Conservation (phyloP, 176 grass and related monocot species). For the Phyllostachys edulis region DNA sequence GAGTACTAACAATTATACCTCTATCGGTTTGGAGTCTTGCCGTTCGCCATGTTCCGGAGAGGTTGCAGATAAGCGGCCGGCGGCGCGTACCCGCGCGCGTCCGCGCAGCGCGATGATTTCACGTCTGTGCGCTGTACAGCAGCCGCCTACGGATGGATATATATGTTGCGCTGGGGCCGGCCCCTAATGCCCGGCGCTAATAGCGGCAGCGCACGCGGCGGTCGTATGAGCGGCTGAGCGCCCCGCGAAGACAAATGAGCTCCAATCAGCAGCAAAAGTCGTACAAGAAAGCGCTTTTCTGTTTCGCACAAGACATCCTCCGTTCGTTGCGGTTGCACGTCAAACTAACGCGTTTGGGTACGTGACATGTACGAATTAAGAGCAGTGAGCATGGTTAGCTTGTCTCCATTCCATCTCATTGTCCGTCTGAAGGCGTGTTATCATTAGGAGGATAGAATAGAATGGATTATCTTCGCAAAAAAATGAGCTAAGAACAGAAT, state of each 20-base stretch:
- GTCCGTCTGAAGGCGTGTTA: background rate
- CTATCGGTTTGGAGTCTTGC: conserved; percentile 1
- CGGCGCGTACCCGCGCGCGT: background rate
- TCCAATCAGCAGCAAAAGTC: conserved; percentile 4
- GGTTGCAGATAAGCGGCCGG: background rate
- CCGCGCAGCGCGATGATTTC: background rate
- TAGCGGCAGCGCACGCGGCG: conserved; percentile 9
- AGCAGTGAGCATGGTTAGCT: background rate
- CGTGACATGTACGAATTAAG: background rate
- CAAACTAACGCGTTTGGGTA: background rate
- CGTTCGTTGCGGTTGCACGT: background rate
- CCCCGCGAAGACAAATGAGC: background rate
- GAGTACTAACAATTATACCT: background rate
- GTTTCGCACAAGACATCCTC: background rate
- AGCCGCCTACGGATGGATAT: background rate
- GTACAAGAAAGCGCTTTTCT: background rate
- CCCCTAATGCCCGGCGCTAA: conserved; percentile 34
- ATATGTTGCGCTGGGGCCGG: background rate
- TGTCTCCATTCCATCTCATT: background rate
- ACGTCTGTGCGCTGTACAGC: conserved; percentile 7
- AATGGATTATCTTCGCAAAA: background rate
- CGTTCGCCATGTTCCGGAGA: conserved; percentile 11
- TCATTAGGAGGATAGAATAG: background rate
- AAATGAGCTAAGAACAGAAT: background rate
- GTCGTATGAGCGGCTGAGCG: background rate